Conservation (phyloP, 441 rosid genomes). For the Brassica balearica region DNA sequence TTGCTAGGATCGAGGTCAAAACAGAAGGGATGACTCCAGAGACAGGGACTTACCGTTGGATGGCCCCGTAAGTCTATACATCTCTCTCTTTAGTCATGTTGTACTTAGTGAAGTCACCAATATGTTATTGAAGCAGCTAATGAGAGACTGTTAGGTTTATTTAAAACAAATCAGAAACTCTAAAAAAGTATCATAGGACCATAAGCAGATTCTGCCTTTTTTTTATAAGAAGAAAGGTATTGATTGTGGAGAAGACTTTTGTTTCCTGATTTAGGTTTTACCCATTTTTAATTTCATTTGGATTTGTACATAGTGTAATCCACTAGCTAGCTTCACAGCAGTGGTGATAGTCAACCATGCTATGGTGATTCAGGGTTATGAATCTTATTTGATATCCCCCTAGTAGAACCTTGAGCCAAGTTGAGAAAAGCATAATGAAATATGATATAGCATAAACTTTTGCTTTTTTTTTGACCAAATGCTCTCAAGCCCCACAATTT, state of each 20-base stretch:
- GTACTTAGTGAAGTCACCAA: not conserved
- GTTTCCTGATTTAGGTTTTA: conserved; percentile 12
- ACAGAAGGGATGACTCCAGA: conserved; percentile 58
- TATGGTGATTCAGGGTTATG: conserved; percentile 31
- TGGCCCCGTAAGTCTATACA: conserved; percentile 59
- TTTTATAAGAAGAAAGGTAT: not conserved
- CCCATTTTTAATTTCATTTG: conserved; percentile 2
- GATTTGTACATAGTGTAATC: conserved; percentile 1
- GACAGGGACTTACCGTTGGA: conserved; percentile 65
- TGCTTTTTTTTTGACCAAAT: not conserved
- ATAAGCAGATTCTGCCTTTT: conserved; percentile 11
- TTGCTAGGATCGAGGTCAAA: conserved; percentile 57
- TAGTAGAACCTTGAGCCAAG: conserved; percentile 15
- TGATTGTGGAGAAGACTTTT: conserved; percentile 20
- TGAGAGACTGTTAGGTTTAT: not conserved
- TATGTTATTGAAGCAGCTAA: not conserved
- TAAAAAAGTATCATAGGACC: not conserved
- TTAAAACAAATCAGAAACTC: not conserved
- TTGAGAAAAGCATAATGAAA: conserved; percentile 32
- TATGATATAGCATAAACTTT: conserved; percentile 24
- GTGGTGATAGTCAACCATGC: conserved; percentile 26
- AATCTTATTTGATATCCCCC: conserved; percentile 24
- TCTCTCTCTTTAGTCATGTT: not conserved
- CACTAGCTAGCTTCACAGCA: conserved; percentile 16
- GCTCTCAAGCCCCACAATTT: conserved; percentile 20